Evolutionary conservation across 176 grass and related monocot genomes (phyloP).

Genomic region (Phoenix roebelenii): DNA sequence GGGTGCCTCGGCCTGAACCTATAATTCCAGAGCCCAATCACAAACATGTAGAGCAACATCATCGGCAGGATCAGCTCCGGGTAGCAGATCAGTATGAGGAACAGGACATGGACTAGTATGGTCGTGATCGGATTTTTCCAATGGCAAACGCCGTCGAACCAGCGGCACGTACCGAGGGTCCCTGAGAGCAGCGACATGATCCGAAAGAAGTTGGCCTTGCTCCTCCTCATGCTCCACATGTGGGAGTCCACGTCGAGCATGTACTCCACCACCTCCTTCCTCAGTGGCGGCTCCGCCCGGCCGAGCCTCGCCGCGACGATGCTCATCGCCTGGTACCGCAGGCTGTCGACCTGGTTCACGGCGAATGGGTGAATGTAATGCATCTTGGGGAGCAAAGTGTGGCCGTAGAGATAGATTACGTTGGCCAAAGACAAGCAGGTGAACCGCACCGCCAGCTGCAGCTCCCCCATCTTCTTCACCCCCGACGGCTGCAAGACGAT

Average conservation of each 20-base stretch:
- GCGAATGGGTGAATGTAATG: conserved; percentile 55
- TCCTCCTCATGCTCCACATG: conserved; percentile 30
- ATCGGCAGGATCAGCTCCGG: conserved; percentile 24
- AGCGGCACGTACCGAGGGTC: neutral
- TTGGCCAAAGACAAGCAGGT: conserved; percentile 46
- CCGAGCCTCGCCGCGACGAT: conserved; percentile 15
- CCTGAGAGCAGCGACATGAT: conserved; percentile 17
- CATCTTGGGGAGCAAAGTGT: conserved; percentile 46
- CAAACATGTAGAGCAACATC: conserved; percentile 16
- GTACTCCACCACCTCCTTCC: conserved; percentile 28
- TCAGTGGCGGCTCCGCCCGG: conserved; percentile 22
- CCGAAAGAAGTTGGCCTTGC: conserved; percentile 24
- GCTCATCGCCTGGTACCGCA: conserved; percentile 18
- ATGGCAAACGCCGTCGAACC: conserved; percentile 11
- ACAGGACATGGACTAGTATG: conserved; percentile 10
- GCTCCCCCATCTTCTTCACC: conserved; percentile 60
- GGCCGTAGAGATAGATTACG: conserved; percentile 37
- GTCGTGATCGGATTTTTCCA: conserved; percentile 20
- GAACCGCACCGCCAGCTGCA: conserved; percentile 60
- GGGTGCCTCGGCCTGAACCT: conserved; percentile 13
- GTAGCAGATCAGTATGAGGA: conserved; percentile 17
- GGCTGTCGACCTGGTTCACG: conserved; percentile 27
- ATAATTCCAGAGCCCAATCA: conserved; percentile 20
- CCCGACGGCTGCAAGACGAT: conserved; percentile 44
- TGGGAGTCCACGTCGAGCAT: conserved; percentile 27